Base-by-base conservation (phyloP, 2,329 filamentous ascomycete species). In the Calonectria hawksworthii region DNA sequence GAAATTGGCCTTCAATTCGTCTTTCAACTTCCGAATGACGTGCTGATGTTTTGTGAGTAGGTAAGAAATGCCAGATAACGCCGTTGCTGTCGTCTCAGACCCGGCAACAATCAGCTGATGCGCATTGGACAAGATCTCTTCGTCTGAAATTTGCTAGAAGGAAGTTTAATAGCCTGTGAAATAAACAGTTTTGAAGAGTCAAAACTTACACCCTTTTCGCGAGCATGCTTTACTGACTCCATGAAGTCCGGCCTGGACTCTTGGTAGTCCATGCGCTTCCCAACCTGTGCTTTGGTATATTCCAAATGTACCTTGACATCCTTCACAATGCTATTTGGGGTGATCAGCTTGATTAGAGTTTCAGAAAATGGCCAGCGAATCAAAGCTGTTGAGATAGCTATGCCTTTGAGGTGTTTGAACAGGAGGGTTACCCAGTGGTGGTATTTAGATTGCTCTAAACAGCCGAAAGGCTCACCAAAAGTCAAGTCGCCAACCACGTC, bases 1-100 rank as follows among this genome's bases (percentile, higher is more conserved):
- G 72, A 88, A 89, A 0, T 80, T 52, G 0, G 79, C 74, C 0
- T 86, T 85, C 1, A 89, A 78, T 78, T 89, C 88, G 0, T 82
- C 28, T 2, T 77, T 79, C 59, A 38, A n/a, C n/a, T n/a, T n/a
- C n/a, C n/a, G n/a, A n/a, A n/a, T n/a, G n/a, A n/a, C n/a, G n/a
- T n/a, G n/a, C n/a, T n/a, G n/a, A n/a, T n/a, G n/a, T n/a, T n/a
- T n/a, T n/a, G n/a, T n/a, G n/a, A n/a, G n/a, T n/a, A n/a, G n/a
- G n/a, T n/a, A n/a, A n/a, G n/a, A n/a, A n/a, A n/a, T n/a, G n/a
- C n/a, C n/a, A n/a, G n/a, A n/a, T n/a, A n/a, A n/a, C n/a, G n/a
- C n/a, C n/a, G n/a, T n/a, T n/a, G n/a, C n/a, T n/a, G n/a, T n/a
- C n/a, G n/a, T n/a, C n/a, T n/a, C n/a, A n/a, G n/a, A n/a, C n/a